Conservation (phyloP, 148 eudicot genomes). For the Chenopodium berlandieri region DNA sequence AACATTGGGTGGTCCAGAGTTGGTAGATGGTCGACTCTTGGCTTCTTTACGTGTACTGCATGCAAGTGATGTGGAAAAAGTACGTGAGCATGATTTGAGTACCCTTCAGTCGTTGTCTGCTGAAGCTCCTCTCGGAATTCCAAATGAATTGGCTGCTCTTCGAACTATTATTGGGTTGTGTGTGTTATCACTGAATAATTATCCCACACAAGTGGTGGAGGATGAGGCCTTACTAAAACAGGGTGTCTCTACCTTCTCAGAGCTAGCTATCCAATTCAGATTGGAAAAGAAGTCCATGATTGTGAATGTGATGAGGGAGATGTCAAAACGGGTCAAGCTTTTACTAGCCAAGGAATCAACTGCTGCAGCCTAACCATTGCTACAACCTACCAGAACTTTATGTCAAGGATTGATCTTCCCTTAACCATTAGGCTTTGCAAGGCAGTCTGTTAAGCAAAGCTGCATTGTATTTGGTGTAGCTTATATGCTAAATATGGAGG, state of each 20-base stretch:
- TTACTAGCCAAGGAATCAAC: conserved; percentile 48
- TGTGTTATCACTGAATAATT: conserved; percentile 67
- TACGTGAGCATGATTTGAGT: conserved; percentile 45
- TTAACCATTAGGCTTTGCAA: no score
- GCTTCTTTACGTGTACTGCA: conserved; percentile 78
- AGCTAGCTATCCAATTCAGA: conserved; percentile 69
- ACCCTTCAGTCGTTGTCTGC: conserved; percentile 57
- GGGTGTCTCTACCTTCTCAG: conserved; percentile 50
- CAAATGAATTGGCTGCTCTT: conserved; percentile 57
- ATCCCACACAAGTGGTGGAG: conserved; percentile 82
- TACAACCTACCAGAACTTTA: not conserved
- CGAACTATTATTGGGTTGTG: conserved; percentile 73
- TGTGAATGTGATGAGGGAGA: conserved; percentile 66
- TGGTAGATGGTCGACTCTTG: conserved; percentile 76
- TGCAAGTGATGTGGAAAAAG: conserved; percentile 43
- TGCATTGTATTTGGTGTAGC: no score
- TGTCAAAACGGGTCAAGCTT: conserved; percentile 59
- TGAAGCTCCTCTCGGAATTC: conserved; percentile 76
- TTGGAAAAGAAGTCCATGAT: conserved; percentile 78
- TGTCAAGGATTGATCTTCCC: not conserved
- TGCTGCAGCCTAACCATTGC: conserved; percentile 23
- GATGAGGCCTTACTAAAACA: conserved; percentile 63
- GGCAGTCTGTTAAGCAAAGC: no score
- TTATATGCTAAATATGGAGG: no score
- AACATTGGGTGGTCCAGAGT: conserved; percentile 75